Percentiles rank a stretch among this genome's conserved stretches.
Evolutionary conservation across 2,329 filamentous ascomycete species (phyloP).

Genomic region (Didymellaceae sp.): DNA sequence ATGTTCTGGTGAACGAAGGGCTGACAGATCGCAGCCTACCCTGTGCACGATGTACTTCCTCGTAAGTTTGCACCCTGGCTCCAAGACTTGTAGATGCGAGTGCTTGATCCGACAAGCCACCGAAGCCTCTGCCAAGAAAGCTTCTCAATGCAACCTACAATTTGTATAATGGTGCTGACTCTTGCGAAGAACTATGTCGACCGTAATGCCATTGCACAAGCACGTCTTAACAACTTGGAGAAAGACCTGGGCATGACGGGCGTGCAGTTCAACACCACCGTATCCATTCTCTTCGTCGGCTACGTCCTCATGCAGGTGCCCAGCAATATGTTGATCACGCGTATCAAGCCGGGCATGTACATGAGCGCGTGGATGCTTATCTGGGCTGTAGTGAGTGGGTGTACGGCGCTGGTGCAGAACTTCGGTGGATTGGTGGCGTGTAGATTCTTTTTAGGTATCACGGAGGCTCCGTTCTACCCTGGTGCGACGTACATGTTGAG

Average conservation of each 20-base stretch:
- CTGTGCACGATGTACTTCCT: conserved; percentile 53
- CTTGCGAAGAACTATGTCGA: conserved; percentile 51
- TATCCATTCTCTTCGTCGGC: conserved; percentile 57
- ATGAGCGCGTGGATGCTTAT: conserved; percentile 44
- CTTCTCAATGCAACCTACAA: neutral
- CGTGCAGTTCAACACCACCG: conserved; percentile 21
- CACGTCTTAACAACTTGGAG: conserved; percentile 67
- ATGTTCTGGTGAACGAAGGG: neutral
- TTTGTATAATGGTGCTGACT: neutral
- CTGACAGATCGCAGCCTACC: conserved; percentile 41
- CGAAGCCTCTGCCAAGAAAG: conserved; percentile 15
- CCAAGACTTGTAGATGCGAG: no score
- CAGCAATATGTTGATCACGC: conserved; percentile 53
- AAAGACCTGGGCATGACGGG: conserved; percentile 52
- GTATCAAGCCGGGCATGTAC: conserved; percentile 42
- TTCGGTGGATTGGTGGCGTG: conserved; percentile 43
- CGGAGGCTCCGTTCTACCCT: conserved; percentile 58
- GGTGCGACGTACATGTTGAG: conserved; percentile 68
- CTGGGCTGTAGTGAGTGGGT: conserved; percentile 47
- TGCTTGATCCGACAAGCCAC: neutral
- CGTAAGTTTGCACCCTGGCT: neutral
- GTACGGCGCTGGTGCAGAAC: conserved; percentile 41
- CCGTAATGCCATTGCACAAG: conserved; percentile 70
- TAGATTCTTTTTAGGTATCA: conserved; percentile 42
- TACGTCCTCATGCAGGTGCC: conserved; percentile 47